Evolutionary conservation across 176 grass and related monocot species (phyloP).

Genomic region (Poa pratensis): DNA sequence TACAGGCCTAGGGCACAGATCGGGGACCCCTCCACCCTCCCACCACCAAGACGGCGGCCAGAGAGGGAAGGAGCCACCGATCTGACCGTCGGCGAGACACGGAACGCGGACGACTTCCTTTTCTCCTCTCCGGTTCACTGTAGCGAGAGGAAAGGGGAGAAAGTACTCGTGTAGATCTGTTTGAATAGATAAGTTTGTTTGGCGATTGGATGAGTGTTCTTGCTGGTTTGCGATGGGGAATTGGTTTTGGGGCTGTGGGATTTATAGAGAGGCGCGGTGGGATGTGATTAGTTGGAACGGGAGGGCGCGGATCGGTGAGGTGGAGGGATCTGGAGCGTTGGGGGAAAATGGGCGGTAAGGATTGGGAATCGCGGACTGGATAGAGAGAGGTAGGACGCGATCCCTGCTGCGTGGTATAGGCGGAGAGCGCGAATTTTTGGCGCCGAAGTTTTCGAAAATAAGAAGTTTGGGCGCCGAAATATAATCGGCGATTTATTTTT

Average conservation of each 20-base stretch:
- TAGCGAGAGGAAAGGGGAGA: too few species aligned
- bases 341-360: not conserved
- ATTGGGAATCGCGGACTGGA: not conserved
- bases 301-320: conserved; percentile 34
- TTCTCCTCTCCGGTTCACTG: too few species aligned
- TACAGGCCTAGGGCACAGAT: not conserved
- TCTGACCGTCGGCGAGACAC: too few species aligned
- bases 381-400: not conserved
- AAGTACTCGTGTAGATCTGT: too few species aligned
- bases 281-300: conserved; percentile 16
- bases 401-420: not conserved
- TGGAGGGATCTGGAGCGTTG: conserved; percentile 17
- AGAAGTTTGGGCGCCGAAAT: too few species aligned
- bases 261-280: not conserved
- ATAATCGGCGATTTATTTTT: not conserved
- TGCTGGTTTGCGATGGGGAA: not conserved
- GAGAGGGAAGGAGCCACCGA: too few species aligned
- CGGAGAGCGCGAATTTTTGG: not conserved
- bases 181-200: too few species aligned
- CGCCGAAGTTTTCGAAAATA: not conserved
- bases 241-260: fast-evolving
- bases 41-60: too few species aligned
- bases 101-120: too few species aligned
- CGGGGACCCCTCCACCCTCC: too few species aligned
- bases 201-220: not conserved